These are phyloP conservation scores for Canavalia gladiata DNA, from an alignment of 306 rosid genomes.

Conservation along the genomic window DNA sequence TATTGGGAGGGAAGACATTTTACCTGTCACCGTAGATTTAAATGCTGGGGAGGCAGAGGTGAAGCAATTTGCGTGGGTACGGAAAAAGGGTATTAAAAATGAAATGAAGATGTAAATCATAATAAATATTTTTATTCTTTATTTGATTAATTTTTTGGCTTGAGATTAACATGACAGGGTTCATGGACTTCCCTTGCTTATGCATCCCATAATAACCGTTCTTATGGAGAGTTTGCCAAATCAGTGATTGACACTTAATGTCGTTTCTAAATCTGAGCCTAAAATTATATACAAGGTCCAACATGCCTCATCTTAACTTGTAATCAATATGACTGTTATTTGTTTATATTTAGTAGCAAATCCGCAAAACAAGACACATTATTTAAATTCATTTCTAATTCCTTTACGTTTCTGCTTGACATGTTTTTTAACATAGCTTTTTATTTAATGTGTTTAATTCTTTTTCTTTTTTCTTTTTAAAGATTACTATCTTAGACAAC, in stretches of 20 bases:
- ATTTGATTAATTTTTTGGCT: slow-evolving; percentile 4
- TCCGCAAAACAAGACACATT: background rate
- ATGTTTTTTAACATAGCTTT: background rate
- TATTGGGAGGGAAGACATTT: slow-evolving; percentile 6
- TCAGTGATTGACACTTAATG: slow-evolving; percentile 47
- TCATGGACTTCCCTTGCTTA: slow-evolving; percentile 47
- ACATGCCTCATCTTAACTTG: background rate
- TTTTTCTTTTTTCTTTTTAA: background rate
- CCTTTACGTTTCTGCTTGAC: slow-evolving; percentile 1
- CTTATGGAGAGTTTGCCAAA: slow-evolving; percentile 45
- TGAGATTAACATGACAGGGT: slow-evolving; percentile 54
- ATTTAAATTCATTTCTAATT: slow-evolving; percentile 11
- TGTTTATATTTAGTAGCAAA: slow-evolving; percentile 3
- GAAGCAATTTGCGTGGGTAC: slow-evolving; percentile 34
- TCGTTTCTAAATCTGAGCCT: slow-evolving; percentile 34
- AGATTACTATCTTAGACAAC: background rate
- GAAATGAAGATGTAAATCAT: slow-evolving; percentile 38
- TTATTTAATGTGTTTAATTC: background rate
- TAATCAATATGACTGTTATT: slow-evolving; percentile 3
- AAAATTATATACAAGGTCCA: slow-evolving; percentile 28
- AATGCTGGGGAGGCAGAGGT: slow-evolving; percentile 16
- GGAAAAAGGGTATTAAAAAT: slow-evolving; percentile 33
- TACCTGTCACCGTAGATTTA: slow-evolving; percentile 52
- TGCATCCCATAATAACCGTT: slow-evolving; percentile 59
- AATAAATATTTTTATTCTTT: background rate